phyloP scores from a whole-genome alignment of 805 yeast genomes.

The Torulaspora indica region DNA sequence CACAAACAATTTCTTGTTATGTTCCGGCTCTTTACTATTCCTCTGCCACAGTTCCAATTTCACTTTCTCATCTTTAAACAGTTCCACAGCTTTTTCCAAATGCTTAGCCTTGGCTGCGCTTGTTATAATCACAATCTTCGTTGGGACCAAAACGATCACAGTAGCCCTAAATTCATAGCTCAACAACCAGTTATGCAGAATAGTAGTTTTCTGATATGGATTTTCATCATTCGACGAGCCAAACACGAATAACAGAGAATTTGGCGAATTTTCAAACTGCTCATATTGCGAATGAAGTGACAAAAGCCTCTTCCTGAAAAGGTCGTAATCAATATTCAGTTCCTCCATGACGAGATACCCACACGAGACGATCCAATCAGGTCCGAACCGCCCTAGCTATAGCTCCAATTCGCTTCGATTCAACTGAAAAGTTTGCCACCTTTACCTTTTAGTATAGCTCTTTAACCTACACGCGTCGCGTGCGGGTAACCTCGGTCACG shows the following conservation, averaged over 20 bases:
- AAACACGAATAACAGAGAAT: conserved; percentile 59
- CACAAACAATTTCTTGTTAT: conserved; percentile 61
- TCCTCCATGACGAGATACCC: conserved; percentile 25
- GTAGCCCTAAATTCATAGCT: conserved; percentile 98
- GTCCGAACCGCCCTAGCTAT: too few species aligned
- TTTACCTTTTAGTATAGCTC: background rate
- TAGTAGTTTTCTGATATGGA: conserved; percentile 83
- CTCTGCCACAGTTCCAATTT: conserved; percentile 61
- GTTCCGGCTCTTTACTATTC: conserved; percentile 68
- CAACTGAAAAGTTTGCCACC: conserved; percentile 6
- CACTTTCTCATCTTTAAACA: conserved; percentile 46
- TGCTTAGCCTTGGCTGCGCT: conserved; percentile 82
- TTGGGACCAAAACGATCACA: conserved; percentile 57
- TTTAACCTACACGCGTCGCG: too few species aligned
- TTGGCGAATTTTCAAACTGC: conserved; percentile 33
- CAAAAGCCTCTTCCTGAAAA: conserved; percentile 30
- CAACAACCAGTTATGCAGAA: conserved; percentile 82
- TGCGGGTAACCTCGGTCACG: conserved; percentile 3
- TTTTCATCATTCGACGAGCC: conserved; percentile 87
- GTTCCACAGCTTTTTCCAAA: conserved; percentile 38
- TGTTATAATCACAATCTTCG: conserved; percentile 62
- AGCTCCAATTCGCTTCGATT: too few species aligned
- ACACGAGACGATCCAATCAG: background rate
- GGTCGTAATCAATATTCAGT: conserved; percentile 30
- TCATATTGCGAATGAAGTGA: conserved; percentile 27